Evolutionary conservation across 176 grass and related monocot genomes (phyloP), one percentile per base, ranked within the genome.

Genomic region (Echinochloa phyllopogon): DNA sequence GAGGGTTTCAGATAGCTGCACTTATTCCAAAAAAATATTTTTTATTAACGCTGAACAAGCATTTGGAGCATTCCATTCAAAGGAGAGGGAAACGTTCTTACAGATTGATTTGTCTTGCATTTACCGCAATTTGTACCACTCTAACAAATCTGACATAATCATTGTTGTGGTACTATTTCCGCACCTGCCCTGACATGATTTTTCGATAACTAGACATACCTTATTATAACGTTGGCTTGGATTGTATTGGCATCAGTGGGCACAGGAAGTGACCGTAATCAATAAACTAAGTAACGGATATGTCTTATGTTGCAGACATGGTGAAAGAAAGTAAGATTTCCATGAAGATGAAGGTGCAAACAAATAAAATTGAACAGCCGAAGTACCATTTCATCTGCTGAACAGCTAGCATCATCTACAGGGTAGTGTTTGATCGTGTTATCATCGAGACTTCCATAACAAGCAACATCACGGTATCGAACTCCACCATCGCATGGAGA

Each of bases 401-500:
- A 84, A 90, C 93, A 95, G 33, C 83, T 88, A 73, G 85, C 84
- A 89, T 96, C 94, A 81, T 93, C 86, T n/a, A 93, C 82, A 47
- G 94, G 84, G 71, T 90, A 97, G 65, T 97, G 91, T 75, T 86
- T 91, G 68, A 93, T 90, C 0, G 84, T 91, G 65, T 41, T 52
- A 80, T 91, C 87, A 81, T 76, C 72, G 44, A 82, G 76, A 76
- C 75, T 88, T 87, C 91, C 94, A 86, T 87, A 97, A 80, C 94
- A 97, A 79, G 75, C 88, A 75, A 90, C 86, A 76, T 94, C 88
- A 72, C 87, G 86, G 80, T 97, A 97, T 21, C 89, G 78, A 33
- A 93, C 12, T 33, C 94, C 91, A 74, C 91, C 94, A 84, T 97
- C 94, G 86, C 94, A 93, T 64, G 91, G 94, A 60, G 94, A 91